Conservation (phyloP, 805 yeast species). For the Yamadazyma olivae region DNA sequence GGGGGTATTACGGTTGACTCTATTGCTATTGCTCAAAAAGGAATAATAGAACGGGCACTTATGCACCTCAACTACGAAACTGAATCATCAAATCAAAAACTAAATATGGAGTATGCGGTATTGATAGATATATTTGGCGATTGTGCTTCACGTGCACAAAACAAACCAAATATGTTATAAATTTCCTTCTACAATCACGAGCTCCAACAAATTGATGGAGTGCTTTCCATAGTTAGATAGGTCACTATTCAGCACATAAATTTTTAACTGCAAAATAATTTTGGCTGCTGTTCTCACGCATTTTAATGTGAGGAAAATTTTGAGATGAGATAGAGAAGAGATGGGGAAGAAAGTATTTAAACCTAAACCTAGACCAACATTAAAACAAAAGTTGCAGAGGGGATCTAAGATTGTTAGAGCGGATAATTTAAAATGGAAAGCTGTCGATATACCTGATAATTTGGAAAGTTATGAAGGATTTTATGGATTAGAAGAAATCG, state of each 20-base stretch:
- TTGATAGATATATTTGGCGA: no score
- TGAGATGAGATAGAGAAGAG: conserved; percentile 7
- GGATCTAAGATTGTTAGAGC: conserved; percentile 44
- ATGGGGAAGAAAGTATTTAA: conserved; percentile 7
- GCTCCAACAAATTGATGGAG: not conserved
- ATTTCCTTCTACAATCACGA: not conserved
- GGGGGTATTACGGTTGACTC: no score
- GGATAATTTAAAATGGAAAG: conserved; percentile 67
- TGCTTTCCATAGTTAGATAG: no score
- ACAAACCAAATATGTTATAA: not conserved
- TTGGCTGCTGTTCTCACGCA: no score
- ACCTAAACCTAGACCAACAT: not conserved
- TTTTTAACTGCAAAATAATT: no score
- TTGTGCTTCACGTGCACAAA: no score
- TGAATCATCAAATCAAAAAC: no score
- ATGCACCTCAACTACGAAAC: no score
- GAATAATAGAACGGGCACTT: no score
- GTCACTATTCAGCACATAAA: no score
- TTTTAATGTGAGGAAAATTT: conserved; percentile 2
- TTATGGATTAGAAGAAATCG: conserved; percentile 90
- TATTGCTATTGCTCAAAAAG: no score
- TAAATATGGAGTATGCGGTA: no score
- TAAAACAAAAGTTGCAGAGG: not conserved
- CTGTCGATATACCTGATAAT: conserved; percentile 79
- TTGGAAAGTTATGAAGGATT: conserved; percentile 87